Evolutionary conservation across 2,329 filamentous ascomycete species (phyloP).

Genomic region (Epichloe sibirici): DNA sequence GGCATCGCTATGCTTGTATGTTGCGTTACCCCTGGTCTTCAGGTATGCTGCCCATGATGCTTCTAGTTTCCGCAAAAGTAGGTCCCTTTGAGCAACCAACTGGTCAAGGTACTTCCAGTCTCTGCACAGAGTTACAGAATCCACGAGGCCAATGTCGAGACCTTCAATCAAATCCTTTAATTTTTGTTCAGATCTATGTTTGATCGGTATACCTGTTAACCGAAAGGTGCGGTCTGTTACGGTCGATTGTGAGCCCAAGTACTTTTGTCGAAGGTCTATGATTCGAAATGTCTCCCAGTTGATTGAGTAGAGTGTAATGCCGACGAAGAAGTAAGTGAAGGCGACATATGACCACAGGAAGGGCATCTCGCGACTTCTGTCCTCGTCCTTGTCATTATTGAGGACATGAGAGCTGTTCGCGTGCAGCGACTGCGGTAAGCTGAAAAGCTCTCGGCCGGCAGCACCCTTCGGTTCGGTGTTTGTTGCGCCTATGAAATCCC

Average conservation of each 20-base stretch:
- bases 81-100: slow-evolving; percentile 55
- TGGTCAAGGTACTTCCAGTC: slow-evolving; percentile 76
- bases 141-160: slow-evolving; percentile 78
- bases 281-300: slow-evolving; percentile 74
- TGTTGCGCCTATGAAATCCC: background rate
- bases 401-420: slow-evolving; percentile 7
- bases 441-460: slow-evolving; percentile 5
- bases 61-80: slow-evolving; percentile 61
- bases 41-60: slow-evolving; percentile 66
- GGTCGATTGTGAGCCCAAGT: slow-evolving; percentile 87
- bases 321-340: slow-evolving; percentile 91
- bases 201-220: slow-evolving; percentile 71
- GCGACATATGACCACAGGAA: slow-evolving; percentile 88
- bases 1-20: slow-evolving; percentile 5
- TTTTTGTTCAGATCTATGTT: slow-evolving; percentile 67
- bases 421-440: slow-evolving; percentile 5
- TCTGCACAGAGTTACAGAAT: slow-evolving; percentile 73
- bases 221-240: slow-evolving; percentile 90
- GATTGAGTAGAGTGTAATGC: slow-evolving; percentile 69
- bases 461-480: background rate
- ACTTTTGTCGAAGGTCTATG: slow-evolving; percentile 77
- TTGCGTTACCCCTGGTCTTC: slow-evolving; percentile 13
- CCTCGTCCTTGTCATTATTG: slow-evolving; percentile 22
- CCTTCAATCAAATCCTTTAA: slow-evolving; percentile 82
- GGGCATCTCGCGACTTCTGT: slow-evolving; percentile 19